These are phyloP conservation scores for Mycena indigotica DNA, from an alignment of 768 basidiomycete genomes.

Conservation along the genomic window DNA sequence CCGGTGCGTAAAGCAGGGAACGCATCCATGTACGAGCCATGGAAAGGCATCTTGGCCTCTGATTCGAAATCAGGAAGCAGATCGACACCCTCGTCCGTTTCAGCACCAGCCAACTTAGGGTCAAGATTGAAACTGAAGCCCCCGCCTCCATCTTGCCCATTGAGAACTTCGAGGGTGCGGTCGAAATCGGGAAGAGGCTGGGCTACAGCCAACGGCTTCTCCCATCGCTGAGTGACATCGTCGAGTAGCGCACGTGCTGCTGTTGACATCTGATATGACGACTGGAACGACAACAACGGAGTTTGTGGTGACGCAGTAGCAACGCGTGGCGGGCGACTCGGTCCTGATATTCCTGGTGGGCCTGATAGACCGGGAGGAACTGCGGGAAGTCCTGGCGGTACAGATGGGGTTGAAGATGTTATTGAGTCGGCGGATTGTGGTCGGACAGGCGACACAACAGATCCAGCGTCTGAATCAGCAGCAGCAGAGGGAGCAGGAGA, in stretches of 20 bases:
- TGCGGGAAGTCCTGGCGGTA: slow-evolving; percentile 46
- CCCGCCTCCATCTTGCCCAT: slow-evolving; percentile 62
- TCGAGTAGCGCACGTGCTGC: slow-evolving; percentile 84
- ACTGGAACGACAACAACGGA: slow-evolving; percentile 53
- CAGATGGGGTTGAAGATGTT: slow-evolving; percentile 35
- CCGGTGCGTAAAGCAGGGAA: slow-evolving; percentile 62
- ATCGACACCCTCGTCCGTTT: slow-evolving; percentile 38
- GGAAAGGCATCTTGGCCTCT: slow-evolving; percentile 58
- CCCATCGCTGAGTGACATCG: slow-evolving; percentile 77
- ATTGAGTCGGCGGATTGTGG: slow-evolving; percentile 44
- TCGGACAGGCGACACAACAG: slow-evolving; percentile 41
- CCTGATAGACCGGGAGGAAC: slow-evolving; percentile 35
- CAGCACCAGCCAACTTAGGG: slow-evolving; percentile 64
- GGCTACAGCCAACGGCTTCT: slow-evolving; percentile 47
- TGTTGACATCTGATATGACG: slow-evolving; percentile 83
- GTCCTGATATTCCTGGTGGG: slow-evolving; percentile 67
- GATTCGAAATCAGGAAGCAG: slow-evolving; percentile 54
- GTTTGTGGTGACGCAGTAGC: slow-evolving; percentile 56
- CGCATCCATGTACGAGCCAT: slow-evolving; percentile 66
- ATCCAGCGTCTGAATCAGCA: slow-evolving; percentile 54
- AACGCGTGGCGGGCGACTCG: slow-evolving; percentile 49
- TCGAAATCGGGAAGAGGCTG: slow-evolving; percentile 91
- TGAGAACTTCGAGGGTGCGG: slow-evolving; percentile 74
- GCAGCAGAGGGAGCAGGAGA: slow-evolving; percentile 53
- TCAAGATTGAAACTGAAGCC: slow-evolving; percentile 85